A percentile compares a stretch with the other conserved stretches of the same genome.
Evolutionary conservation across 2,329 filamentous ascomycete genomes (phyloP).

Genomic region (Lecanoromycetidae sp.): DNA sequence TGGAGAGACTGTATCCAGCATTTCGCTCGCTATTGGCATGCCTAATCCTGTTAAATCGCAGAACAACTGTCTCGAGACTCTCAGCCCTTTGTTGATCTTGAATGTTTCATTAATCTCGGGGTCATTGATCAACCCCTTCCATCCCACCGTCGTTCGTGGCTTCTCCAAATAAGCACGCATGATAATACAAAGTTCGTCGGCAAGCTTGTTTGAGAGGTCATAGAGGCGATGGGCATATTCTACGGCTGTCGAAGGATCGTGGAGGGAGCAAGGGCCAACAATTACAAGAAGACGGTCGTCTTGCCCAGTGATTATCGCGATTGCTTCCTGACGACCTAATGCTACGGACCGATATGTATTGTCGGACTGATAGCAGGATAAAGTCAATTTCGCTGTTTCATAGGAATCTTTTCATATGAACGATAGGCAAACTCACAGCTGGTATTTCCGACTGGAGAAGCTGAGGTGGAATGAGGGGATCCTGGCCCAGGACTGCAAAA

Average conservation of each 20-base stretch:
- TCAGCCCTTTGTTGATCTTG: slow-evolving; percentile 96
- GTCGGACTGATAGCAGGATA: slow-evolving; percentile 31
- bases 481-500: slow-evolving; percentile 80
- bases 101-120: slow-evolving; percentile 97
- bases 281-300: slow-evolving; percentile 60
- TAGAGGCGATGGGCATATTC: slow-evolving; percentile 84
- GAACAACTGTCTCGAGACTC: slow-evolving; percentile 77
- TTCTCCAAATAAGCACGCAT: slow-evolving; percentile 99
- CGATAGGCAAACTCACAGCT: slow-evolving; percentile 35
- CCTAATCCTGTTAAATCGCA: slow-evolving; percentile 81
- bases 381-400: not conserved
- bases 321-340: slow-evolving; percentile 47
- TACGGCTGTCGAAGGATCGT: slow-evolving; percentile 80
- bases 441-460: slow-evolving; percentile 80
- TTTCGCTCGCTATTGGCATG: slow-evolving; percentile 94
- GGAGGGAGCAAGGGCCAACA: slow-evolving; percentile 91
- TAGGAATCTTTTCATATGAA: no score
- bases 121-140: slow-evolving; percentile 98
- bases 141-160: slow-evolving; percentile 91
- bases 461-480: slow-evolving; percentile 80
- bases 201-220: slow-evolving; percentile 73
- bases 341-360: slow-evolving; percentile 42
- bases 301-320: slow-evolving; percentile 48
- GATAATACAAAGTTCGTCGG: slow-evolving; percentile 80
- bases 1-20: slow-evolving; percentile 95